These are phyloP conservation scores for Sapria himalayana DNA, from an alignment of 345 rosid genomes.

Conservation along the genomic window DNA sequence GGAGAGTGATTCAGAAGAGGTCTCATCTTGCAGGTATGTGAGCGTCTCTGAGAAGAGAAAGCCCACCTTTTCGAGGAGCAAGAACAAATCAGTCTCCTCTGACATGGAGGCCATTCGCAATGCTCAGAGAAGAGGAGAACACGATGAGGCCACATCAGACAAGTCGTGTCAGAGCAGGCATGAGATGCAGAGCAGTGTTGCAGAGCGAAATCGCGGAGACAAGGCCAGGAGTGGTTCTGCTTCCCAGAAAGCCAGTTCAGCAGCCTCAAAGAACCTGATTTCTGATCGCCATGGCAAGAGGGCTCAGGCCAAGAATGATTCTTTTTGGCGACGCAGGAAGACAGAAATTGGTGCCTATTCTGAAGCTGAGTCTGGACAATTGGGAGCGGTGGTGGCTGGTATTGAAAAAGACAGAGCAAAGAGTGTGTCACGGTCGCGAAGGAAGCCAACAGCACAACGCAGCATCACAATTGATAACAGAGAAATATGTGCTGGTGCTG, in stretches of 20 bases:
- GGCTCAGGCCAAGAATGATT: conserved; percentile 14
- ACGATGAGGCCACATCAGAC: conserved; percentile 18
- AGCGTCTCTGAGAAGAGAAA: conserved; percentile 10
- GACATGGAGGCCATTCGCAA: conserved; percentile 25
- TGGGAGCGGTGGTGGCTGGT: conserved; percentile 7
- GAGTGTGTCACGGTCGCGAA: conserved; percentile 14
- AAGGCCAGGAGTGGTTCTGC: conserved; percentile 17
- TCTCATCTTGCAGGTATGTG: conserved; percentile 9
- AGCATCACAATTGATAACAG: conserved; percentile 17
- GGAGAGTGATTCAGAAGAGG: conserved; percentile 10
- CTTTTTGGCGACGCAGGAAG: conserved; percentile 16
- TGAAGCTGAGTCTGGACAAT: conserved; percentile 19
- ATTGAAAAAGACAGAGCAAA: conserved; percentile 25
- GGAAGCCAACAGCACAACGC: conserved; percentile 22
- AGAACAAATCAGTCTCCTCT: conserved; percentile 21
- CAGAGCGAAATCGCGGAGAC: conserved; percentile 19
- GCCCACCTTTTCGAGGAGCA: conserved; percentile 19
- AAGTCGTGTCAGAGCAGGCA: conserved; percentile 17
- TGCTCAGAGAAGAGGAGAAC: conserved; percentile 25
- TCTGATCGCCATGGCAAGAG: conserved; percentile 20
- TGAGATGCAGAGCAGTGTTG: conserved; percentile 13
- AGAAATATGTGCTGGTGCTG: conserved; percentile 10
- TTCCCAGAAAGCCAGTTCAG: conserved; percentile 15
- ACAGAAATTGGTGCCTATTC: conserved; percentile 16
- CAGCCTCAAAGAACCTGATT: conserved; percentile 15